Evolutionary conservation across 2,329 filamentous ascomycete species (phyloP).

Genomic region (Penicillium griseofulvum): DNA sequence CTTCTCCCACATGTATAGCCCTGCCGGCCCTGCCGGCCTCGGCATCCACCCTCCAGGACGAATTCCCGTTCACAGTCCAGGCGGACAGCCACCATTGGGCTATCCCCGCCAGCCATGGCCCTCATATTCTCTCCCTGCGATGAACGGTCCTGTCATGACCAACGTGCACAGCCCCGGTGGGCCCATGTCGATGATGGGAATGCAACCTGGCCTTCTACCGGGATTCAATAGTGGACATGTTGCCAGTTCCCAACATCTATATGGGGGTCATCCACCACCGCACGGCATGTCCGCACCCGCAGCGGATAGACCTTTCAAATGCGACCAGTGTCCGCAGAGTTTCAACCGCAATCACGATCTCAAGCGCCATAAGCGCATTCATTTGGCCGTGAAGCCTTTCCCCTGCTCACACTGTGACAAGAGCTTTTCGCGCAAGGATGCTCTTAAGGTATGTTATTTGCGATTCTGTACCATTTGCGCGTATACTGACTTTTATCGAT

Average conservation of each 20-base stretch:
- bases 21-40: constrained; percentile 46
- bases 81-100: constrained; percentile 36
- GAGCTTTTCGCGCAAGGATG: constrained; percentile 95
- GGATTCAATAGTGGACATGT: constrained; percentile 61
- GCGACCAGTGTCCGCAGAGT: constrained; percentile 84
- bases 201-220: constrained; percentile 56
- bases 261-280: constrained; percentile 53
- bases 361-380: constrained; percentile 93
- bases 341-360: constrained; percentile 97
- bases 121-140: constrained; percentile 59
- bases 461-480: not conserved
- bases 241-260: constrained; percentile 60
- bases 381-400: constrained; percentile 92
- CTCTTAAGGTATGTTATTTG: constrained; percentile 75
- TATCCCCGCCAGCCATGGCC: constrained; percentile 47
- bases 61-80: constrained; percentile 55
- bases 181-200: constrained; percentile 68
- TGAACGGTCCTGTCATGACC: constrained; percentile 68
- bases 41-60: constrained; percentile 43
- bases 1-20: constrained; percentile 40
- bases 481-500: constrained; percentile 5
- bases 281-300: constrained; percentile 55
- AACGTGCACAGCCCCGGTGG: constrained; percentile 72
- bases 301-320: constrained; percentile 89
- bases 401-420: constrained; percentile 90